phyloP scores from a whole-genome alignment of 75 land plant species.

The Chamaecyparis obtusa region DNA sequence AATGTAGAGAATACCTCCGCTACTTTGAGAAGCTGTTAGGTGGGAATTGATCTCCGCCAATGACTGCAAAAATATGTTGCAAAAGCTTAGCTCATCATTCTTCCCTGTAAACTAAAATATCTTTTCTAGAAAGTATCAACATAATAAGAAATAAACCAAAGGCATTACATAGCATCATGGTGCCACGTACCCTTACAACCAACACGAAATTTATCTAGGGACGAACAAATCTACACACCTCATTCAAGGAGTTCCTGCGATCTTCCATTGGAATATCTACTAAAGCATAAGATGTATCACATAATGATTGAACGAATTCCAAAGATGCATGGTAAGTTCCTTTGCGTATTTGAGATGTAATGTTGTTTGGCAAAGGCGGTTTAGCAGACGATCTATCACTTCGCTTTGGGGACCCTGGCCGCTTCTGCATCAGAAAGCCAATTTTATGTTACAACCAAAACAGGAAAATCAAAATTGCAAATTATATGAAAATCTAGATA shows the following conservation, averaged over 20 bases:
- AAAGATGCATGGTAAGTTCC: slow-evolving; percentile 93
- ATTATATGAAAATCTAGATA: not conserved
- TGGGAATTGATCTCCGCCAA: slow-evolving; percentile 86
- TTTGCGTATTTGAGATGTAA: slow-evolving; percentile 75
- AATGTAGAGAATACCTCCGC: slow-evolving; percentile 66
- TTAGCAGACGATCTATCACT: slow-evolving; percentile 57
- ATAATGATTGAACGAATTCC: slow-evolving; percentile 91
- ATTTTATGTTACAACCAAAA: not conserved
- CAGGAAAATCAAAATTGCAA: not conserved
- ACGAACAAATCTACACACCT: slow-evolving; percentile 50
- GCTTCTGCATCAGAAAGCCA: slow-evolving; percentile 39
- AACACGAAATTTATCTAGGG: not conserved
- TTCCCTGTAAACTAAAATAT: not conserved
- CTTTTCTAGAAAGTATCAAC: not conserved
- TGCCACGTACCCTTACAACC: not conserved
- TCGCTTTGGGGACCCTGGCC: slow-evolving; percentile 77
- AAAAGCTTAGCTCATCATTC: not conserved
- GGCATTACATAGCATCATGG: not conserved
- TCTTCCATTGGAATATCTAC: slow-evolving; percentile 99
- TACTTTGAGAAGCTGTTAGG: slow-evolving; percentile 64
- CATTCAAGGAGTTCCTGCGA: slow-evolving; percentile 80
- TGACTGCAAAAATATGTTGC: slow-evolving; percentile 52
- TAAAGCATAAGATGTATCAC: slow-evolving; percentile 93
- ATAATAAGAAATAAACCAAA: not conserved
- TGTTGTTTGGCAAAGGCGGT: slow-evolving; percentile 86